Evolutionary conservation across 1,284 basidiomycete species (phyloP).

Genomic region (Ustanciosporium gigantosporum): DNA sequence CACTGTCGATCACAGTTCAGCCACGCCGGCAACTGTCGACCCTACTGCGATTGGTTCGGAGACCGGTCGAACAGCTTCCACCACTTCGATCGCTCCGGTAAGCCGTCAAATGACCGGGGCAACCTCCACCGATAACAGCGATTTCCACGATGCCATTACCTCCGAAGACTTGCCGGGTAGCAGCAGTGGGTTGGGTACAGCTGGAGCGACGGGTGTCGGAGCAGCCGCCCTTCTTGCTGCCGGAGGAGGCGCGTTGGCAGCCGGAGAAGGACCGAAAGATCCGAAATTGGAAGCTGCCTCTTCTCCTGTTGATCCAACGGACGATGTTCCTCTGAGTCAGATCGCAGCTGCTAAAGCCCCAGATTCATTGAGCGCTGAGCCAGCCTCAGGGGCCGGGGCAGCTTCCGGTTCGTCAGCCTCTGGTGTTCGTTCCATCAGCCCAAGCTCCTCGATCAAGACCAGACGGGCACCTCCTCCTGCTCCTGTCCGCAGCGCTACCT

Average conservation of each 20-base stretch:
- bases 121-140: slow-evolving; percentile 1
- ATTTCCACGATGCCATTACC: slow-evolving; percentile 2
- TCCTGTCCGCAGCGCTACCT: slow-evolving; percentile 35
- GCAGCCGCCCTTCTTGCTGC: slow-evolving; percentile 17
- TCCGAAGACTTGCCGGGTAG: slow-evolving; percentile 1
- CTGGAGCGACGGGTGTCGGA: slow-evolving; percentile 2
- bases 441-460: slow-evolving; percentile 40
- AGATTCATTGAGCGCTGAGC: background rate
- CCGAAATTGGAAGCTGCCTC: background rate
- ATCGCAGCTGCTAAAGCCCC: slow-evolving; percentile 9
- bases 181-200: slow-evolving; percentile 13
- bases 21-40: slow-evolving; percentile 20
- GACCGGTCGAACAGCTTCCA: slow-evolving; percentile 19
- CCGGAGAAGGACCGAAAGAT: slow-evolving; percentile 5
- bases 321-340: slow-evolving; percentile 40
- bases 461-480: slow-evolving; percentile 51
- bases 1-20: background rate
- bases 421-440: slow-evolving; percentile 12
- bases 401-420: background rate
- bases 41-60: slow-evolving; percentile 25
- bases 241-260: slow-evolving; percentile 23
- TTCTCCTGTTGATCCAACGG: slow-evolving; percentile 14
- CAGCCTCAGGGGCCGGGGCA: background rate
- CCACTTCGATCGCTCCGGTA: slow-evolving; percentile 30
- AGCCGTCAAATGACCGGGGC: slow-evolving; percentile 21